These are phyloP conservation scores for Polychytrium aggregatum DNA, from an alignment of 192 early-diverging fungal genomes.

Conservation along the genomic window DNA sequence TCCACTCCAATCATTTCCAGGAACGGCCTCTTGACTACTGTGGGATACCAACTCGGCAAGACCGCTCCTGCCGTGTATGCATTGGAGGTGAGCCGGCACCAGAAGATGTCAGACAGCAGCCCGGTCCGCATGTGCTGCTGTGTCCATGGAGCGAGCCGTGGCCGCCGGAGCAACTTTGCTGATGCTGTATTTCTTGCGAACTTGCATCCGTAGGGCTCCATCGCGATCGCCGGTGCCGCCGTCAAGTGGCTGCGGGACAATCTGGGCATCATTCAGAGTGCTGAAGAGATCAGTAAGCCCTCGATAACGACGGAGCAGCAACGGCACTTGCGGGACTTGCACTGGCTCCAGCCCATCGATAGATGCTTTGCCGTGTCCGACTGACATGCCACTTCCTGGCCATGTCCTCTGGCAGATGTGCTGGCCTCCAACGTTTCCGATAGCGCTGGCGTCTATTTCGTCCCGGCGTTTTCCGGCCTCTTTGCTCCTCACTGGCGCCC, in stretches of 20 bases:
- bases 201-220: slow-evolving; percentile 46
- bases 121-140: too few species aligned
- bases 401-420: slow-evolving; percentile 12
- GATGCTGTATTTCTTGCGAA: too few species aligned
- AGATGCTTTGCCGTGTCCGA: too few species aligned
- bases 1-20: slow-evolving; percentile 57
- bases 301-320: neutral
- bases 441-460: slow-evolving; percentile 88
- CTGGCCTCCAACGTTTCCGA: slow-evolving; percentile 58
- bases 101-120: neutral
- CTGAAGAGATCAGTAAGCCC: slow-evolving; percentile 54
- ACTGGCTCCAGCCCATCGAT: too few species aligned
- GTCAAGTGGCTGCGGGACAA: slow-evolving; percentile 88
- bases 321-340: too few species aligned
- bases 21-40: slow-evolving; percentile 80
- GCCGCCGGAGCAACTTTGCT: too few species aligned
- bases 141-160: too few species aligned
- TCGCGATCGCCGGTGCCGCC: slow-evolving; percentile 82
- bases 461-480: slow-evolving; percentile 85
- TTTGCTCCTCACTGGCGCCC: slow-evolving; percentile 93
- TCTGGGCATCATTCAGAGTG: slow-evolving; percentile 62
- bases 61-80: slow-evolving; percentile 64
- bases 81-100: slow-evolving; percentile 40
- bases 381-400: too few species aligned
- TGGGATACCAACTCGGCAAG: slow-evolving; percentile 75